These are phyloP conservation scores for Papilionanthe hybrid DNA, from an alignment of 116 monocot genomes.

Conservation along the genomic window DNA sequence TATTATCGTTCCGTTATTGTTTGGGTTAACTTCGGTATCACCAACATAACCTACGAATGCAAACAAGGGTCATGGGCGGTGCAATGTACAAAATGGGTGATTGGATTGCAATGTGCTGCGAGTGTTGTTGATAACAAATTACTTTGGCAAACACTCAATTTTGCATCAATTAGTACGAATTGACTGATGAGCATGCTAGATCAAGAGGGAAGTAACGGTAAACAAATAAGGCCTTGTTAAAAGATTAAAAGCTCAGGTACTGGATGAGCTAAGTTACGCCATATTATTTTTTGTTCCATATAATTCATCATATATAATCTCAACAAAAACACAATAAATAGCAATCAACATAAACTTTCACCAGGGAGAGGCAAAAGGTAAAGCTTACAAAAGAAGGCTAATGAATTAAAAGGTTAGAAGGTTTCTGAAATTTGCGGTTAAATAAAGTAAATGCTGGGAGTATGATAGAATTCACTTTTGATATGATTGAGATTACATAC, in stretches of 20 bases:
- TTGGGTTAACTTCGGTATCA: too few relatives aligned
- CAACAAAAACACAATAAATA: background rate
- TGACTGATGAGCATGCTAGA: too few relatives aligned
- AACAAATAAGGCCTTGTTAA: background rate
- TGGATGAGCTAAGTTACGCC: background rate
- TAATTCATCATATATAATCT: background rate
- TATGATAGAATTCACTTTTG: background rate
- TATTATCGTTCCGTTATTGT: too few relatives aligned
- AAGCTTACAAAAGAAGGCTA: background rate
- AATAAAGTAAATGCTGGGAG: background rate
- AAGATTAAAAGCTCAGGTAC: background rate
- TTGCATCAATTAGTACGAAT: too few relatives aligned
- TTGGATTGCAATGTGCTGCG: too few relatives aligned
- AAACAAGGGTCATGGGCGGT: too few relatives aligned
- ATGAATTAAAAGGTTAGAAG: background rate
- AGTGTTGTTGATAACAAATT: too few relatives aligned
- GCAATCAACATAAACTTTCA: background rate
- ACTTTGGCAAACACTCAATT: too few relatives aligned
- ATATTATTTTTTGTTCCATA: background rate
- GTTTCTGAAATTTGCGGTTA: background rate
- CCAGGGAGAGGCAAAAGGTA: background rate
- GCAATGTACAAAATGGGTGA: too few relatives aligned
- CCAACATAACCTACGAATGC: too few relatives aligned
- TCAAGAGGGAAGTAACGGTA: too few relatives aligned
- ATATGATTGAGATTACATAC: conserved; percentile 37